Percentiles rank a stretch among this genome's conserved stretches.
These are phyloP conservation scores for Colletotrichum euphorbiae DNA, from an alignment of 2,329 filamentous ascomycete genomes.

Conservation along the genomic window DNA sequence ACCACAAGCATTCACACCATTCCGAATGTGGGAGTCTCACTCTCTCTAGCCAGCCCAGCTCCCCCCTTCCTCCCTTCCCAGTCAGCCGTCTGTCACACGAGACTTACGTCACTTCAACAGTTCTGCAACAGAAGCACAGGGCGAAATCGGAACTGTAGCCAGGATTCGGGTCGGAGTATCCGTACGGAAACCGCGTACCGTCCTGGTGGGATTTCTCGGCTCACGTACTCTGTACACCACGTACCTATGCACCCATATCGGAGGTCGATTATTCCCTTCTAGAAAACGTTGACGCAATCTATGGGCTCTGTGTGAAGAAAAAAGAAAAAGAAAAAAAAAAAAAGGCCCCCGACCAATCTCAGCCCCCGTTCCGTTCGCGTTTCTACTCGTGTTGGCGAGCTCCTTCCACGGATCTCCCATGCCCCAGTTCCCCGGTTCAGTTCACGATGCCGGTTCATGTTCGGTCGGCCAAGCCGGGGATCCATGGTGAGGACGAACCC, in stretches of 20 bases:
- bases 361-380: conserved; percentile 3
- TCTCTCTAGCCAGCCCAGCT: not conserved
- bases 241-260: not conserved
- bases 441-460: conserved; percentile 1
- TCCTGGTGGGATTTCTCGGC: conserved; percentile 11
- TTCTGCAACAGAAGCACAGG: not conserved
- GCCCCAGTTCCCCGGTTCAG: conserved; percentile 6
- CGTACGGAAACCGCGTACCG: not conserved
- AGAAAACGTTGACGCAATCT: conserved; percentile 11
- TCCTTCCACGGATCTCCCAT: not conserved
- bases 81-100: not conserved
- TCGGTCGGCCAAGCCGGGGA: conserved; percentile 30
- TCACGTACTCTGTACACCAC: too few species aligned
- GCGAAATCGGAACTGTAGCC: too few species aligned
- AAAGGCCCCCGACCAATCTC: conserved; percentile 24
- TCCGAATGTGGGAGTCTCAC: not conserved
- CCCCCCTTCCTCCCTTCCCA: not conserved
- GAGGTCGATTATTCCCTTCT: conserved; percentile 10
- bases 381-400: not conserved
- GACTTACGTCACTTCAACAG: not conserved
- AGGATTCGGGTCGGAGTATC: conserved; percentile 16
- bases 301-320: not conserved
- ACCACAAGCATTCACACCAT: not conserved
- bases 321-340: too few species aligned
- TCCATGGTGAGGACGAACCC: conserved; percentile 18